phyloP scores from a whole-genome alignment of 306 rosid species.

The Coriaria nepalensis region DNA sequence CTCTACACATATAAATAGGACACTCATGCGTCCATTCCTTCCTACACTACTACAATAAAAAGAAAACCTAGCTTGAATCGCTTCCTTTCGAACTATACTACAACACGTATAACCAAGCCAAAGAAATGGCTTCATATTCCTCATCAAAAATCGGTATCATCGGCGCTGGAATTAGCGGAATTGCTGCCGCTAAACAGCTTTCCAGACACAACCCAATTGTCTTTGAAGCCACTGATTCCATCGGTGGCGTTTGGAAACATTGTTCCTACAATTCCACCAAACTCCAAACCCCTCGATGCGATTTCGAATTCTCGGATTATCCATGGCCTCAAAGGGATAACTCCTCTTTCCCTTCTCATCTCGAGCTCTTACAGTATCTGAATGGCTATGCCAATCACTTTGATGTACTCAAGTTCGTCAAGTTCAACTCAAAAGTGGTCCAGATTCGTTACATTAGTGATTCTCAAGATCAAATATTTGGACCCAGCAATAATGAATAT shows the following conservation, averaged over 20 bases:
- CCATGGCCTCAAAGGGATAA: slow-evolving; percentile 42
- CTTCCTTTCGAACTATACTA: no score
- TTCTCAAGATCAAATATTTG: neutral
- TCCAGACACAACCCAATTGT: slow-evolving; percentile 28
- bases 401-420: slow-evolving; percentile 30
- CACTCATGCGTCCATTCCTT: no score
- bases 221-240: slow-evolving; percentile 38
- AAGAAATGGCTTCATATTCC: no score
- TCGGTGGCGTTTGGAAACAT: slow-evolving; percentile 72
- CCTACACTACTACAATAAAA: no score
- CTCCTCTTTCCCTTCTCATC: slow-evolving; percentile 35
- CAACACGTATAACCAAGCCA: no score
- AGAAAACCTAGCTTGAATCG: no score
- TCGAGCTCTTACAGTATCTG: slow-evolving; percentile 39
- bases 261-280: slow-evolving; percentile 37
- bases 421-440: slow-evolving; percentile 35
- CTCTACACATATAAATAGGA: no score
- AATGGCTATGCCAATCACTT: slow-evolving; percentile 34
- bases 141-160: slow-evolving; percentile 36
- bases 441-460: slow-evolving; percentile 26
- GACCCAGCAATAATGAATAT: slow-evolving; percentile 1
- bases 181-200: slow-evolving; percentile 57
- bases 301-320: slow-evolving; percentile 48
- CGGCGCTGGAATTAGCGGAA: slow-evolving; percentile 63
- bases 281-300: slow-evolving; percentile 49